Evolutionary conservation across 768 basidiomycete genomes (phyloP), one percentile per base, ranked within the genome.

Genomic region (Paxillus rubicundulus): DNA sequence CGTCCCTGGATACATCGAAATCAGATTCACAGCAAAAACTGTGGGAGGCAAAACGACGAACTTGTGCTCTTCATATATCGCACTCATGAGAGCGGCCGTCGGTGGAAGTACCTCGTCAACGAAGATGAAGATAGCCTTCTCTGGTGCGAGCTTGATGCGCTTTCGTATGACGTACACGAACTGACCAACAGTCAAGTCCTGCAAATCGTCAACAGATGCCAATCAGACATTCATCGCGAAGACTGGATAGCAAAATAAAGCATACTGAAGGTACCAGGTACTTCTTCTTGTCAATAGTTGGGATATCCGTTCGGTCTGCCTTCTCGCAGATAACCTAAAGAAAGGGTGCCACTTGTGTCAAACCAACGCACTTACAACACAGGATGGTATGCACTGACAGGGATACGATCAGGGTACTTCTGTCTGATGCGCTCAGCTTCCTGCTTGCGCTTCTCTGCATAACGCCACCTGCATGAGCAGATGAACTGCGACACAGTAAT

Each of bases 281-380:
- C 80, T 99, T 99, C 94, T 99, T 98, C 90, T 99, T 99, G 81
- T 99, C 97, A 69, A 99, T 98, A 27, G 94, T 95, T 1, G 95
- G 92, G 70, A 99, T 98, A 76, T 99, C 97, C 50, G 94, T 95
- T 65, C 89, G 83, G 77, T 98, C 95, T 45, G 93, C 95, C 77
- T 97, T 98, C 82, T 99, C 97, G 75, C 97, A 99, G 74, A 99
- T 99, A 52, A 99, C 96, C 95, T 98, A 61, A 37, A 53, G 50
- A 45, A 36, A 50, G 41, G 44, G 32, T 33, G 50, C 40, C 28
- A 30, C 57, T 55, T 47, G 34, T 45, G 39, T 54, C 14, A 59
- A 43, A 57, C 55, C 47, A 41, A 38, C 30, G 40, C 16, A 43
- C 47, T 45, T 44, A 30, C 18, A 41, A 47, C 36, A 33, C 13